phyloP scores from a whole-genome alignment of 768 basidiomycete species.

The Trametes villosa region DNA sequence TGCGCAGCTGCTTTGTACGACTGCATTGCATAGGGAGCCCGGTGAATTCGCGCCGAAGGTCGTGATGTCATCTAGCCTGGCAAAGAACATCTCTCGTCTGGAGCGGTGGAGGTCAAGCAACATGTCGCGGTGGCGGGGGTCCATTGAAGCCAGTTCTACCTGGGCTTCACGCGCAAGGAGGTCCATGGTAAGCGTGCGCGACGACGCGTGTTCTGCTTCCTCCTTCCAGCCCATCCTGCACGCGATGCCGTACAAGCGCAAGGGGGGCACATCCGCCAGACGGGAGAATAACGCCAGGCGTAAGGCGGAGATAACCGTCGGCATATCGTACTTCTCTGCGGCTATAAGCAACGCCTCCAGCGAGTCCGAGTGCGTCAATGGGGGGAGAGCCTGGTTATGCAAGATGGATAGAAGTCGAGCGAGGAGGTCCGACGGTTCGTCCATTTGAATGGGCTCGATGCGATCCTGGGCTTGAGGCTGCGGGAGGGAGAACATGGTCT shows the following conservation, averaged over 20 bases:
- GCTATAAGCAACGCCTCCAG: slow-evolving; percentile 46
- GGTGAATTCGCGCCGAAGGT: no score
- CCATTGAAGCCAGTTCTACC: slow-evolving; percentile 39
- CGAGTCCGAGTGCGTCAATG: slow-evolving; percentile 46
- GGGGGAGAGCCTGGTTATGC: slow-evolving; percentile 42
- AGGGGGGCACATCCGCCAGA: slow-evolving; percentile 29
- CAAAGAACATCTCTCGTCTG: slow-evolving; percentile 44
- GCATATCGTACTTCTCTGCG: slow-evolving; percentile 51
- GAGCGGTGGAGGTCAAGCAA: slow-evolving; percentile 48
- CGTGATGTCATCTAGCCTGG: slow-evolving; percentile 41
- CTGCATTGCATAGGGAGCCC: no score
- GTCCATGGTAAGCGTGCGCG: slow-evolving; percentile 44
- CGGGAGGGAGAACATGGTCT: slow-evolving; percentile 29
- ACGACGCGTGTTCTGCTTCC: slow-evolving; percentile 47
- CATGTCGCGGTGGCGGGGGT: slow-evolving; percentile 40
- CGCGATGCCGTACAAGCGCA: slow-evolving; percentile 53
- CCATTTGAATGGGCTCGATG: slow-evolving; percentile 21
- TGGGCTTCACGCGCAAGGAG: slow-evolving; percentile 42
- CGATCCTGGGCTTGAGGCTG: slow-evolving; percentile 14
- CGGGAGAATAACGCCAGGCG: slow-evolving; percentile 29
- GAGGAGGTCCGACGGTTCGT: slow-evolving; percentile 42
- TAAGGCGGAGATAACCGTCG: slow-evolving; percentile 47
- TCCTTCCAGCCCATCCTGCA: slow-evolving; percentile 49
- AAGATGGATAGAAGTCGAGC: slow-evolving; percentile 45
- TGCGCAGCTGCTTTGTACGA: no score